Evolutionary conservation across 2,329 filamentous ascomycete genomes (phyloP).

Genomic region (Fusarium incarnatum): DNA sequence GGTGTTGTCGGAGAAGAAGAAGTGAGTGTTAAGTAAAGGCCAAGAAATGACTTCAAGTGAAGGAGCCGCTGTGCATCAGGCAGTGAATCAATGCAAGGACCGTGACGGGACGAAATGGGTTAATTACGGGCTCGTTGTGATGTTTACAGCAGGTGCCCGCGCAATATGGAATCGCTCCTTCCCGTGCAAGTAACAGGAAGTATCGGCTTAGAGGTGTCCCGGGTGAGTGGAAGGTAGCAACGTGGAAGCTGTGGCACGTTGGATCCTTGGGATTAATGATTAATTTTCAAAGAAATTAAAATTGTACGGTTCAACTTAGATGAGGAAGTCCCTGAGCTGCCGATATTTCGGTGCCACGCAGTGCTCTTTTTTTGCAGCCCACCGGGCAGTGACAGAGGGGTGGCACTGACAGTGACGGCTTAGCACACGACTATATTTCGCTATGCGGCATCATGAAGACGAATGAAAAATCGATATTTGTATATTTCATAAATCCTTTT

Average conservation of each 20-base stretch:
- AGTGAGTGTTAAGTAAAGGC: background rate
- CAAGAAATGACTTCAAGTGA: background rate
- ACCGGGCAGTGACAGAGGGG: conserved; percentile 20
- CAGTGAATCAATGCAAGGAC: conserved; percentile 8
- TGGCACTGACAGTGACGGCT: conserved; percentile 2
- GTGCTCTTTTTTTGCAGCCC: background rate
- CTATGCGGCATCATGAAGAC: background rate
- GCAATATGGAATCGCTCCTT: conserved; percentile 15
- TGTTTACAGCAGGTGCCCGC: conserved; percentile 19
- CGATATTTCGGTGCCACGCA: background rate
- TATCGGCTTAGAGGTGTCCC: background rate
- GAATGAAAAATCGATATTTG: background rate
- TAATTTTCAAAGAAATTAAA: background rate
- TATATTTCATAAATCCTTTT: background rate
- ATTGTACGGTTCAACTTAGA: background rate
- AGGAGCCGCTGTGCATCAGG: conserved; percentile 3
- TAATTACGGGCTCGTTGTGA: conserved; percentile 29
- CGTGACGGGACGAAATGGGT: background rate
- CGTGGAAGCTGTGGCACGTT: conserved; percentile 8
- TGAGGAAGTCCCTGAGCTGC: too few relatives aligned
- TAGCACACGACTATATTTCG: background rate
- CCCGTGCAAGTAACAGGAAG: background rate
- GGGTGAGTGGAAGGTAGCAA: conserved; percentile 9
- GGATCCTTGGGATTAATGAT: background rate
- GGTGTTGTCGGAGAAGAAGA: background rate